Conservation (phyloP, 2,329 filamentous ascomycete species). For the Scorias spongiosa region DNA sequence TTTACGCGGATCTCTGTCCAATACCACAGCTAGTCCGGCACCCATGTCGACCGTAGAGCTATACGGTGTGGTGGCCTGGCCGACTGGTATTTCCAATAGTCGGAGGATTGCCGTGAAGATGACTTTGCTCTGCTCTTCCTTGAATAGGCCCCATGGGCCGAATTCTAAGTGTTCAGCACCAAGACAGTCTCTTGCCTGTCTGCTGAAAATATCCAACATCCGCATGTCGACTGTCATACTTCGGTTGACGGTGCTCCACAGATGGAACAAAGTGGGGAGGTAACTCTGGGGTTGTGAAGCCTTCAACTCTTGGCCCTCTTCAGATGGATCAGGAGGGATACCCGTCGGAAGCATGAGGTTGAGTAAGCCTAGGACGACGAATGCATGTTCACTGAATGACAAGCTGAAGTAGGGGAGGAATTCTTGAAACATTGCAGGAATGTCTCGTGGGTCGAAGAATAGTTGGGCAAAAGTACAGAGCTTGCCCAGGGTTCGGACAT, state of each 20-base stretch:
- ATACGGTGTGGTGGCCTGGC: conserved; percentile 88
- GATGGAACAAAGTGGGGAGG: conserved; percentile 84
- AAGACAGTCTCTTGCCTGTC: conserved; percentile 72
- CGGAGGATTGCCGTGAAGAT: conserved; percentile 86
- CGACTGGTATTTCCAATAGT: conserved; percentile 87
- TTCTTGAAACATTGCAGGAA: conserved; percentile 51
- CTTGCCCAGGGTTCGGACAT: conserved; percentile 64
- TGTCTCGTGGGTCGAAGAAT: conserved; percentile 81
- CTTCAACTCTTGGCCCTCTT: conserved; percentile 21
- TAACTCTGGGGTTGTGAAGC: conserved; percentile 60
- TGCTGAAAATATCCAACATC: conserved; percentile 79
- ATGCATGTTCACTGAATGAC: conserved; percentile 81
- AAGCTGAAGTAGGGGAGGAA: conserved; percentile 60
- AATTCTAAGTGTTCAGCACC: conserved; percentile 62
- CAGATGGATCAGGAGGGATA: conserved; percentile 56
- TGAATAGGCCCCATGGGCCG: conserved; percentile 78
- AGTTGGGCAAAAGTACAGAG: conserved; percentile 79
- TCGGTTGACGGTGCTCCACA: conserved; percentile 86
- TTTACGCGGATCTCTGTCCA: conserved; percentile 88
- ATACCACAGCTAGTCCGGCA: conserved; percentile 66
- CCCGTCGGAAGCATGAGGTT: conserved; percentile 80
- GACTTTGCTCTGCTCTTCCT: conserved; percentile 75
- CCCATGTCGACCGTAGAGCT: conserved; percentile 64
- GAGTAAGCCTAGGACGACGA: conserved; percentile 76
- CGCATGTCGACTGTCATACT: conserved; percentile 77